Conservation (phyloP, 768 basidiomycete species). For the Xerocomus brunneocitrinus region DNA sequence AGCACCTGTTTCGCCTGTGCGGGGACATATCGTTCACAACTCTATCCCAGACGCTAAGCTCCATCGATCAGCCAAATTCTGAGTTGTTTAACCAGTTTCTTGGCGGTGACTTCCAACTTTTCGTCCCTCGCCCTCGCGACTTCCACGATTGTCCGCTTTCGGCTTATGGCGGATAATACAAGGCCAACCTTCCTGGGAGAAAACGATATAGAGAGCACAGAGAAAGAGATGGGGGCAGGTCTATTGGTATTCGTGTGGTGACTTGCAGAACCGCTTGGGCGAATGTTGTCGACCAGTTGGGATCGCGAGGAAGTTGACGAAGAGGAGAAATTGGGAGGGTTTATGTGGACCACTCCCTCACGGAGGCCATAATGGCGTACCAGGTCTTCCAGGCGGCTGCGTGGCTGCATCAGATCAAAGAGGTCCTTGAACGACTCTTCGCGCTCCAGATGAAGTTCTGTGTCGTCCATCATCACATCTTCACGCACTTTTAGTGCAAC, state of each 20-base stretch:
- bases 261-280: slow-evolving; percentile 6
- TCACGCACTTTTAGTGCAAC: slow-evolving; percentile 76
- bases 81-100: slow-evolving; percentile 47
- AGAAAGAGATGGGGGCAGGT: slow-evolving; percentile 30
- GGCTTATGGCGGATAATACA: slow-evolving; percentile 27
- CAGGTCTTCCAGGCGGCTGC: slow-evolving; percentile 72
- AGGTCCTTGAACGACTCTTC: slow-evolving; percentile 76
- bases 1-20: background rate
- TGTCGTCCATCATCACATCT: slow-evolving; percentile 73
- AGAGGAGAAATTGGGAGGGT: slow-evolving; percentile 2
- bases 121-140: slow-evolving; percentile 49
- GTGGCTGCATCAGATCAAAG: slow-evolving; percentile 73
- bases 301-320: background rate
- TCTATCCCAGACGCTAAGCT: background rate
- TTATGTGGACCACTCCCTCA: slow-evolving; percentile 31
- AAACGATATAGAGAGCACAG: slow-evolving; percentile 36
- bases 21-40: background rate
- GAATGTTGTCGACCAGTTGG: background rate
- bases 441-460: slow-evolving; percentile 67
- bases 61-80: slow-evolving; percentile 36
- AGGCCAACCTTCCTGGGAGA: slow-evolving; percentile 38
- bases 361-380: slow-evolving; percentile 43
- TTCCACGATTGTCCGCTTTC: slow-evolving; percentile 54
- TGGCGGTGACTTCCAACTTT: slow-evolving; percentile 52
- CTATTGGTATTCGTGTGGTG: background rate